Conservation (phyloP, 805 yeast species). For the Yarrowia osloensis region DNA sequence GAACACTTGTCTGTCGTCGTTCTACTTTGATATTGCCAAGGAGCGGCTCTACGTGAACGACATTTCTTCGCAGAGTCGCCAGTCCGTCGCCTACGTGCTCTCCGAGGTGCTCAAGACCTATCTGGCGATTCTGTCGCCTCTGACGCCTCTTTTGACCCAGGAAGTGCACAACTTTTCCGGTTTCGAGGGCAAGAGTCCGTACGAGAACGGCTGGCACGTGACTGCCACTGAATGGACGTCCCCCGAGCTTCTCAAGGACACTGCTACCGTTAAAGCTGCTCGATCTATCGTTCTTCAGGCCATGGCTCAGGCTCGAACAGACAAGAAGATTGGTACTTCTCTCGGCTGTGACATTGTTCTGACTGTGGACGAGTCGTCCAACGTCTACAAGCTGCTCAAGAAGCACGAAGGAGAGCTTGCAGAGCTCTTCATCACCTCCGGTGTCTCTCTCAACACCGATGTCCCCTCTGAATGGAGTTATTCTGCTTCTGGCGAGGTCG, state of each 20-base stretch:
- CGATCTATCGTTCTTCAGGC: constrained; percentile 53
- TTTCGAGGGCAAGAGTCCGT: constrained; percentile 47
- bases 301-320: constrained; percentile 58
- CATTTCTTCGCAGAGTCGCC: constrained; percentile 51
- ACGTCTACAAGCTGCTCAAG: constrained; percentile 33
- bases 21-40: constrained; percentile 83
- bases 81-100: constrained; percentile 68
- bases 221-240: constrained; percentile 46
- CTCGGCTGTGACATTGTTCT: constrained; percentile 16
- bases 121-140: constrained; percentile 71
- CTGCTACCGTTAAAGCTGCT: constrained; percentile 50
- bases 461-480: constrained; percentile 41
- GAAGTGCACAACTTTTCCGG: constrained; percentile 78
- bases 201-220: constrained; percentile 49
- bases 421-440: constrained; percentile 66
- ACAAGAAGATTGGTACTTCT: constrained; percentile 44
- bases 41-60: constrained; percentile 80
- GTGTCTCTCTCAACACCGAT: constrained; percentile 47
- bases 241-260: constrained; percentile 47
- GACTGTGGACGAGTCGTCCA: background rate
- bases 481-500: constrained; percentile 40
- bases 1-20: constrained; percentile 73
- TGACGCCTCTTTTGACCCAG: constrained; percentile 80
- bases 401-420: constrained; percentile 49
- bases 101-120: constrained; percentile 57